Conservation (phyloP, 495 filamentous ascomycete genomes). For the Emericellopsis terricola region DNA sequence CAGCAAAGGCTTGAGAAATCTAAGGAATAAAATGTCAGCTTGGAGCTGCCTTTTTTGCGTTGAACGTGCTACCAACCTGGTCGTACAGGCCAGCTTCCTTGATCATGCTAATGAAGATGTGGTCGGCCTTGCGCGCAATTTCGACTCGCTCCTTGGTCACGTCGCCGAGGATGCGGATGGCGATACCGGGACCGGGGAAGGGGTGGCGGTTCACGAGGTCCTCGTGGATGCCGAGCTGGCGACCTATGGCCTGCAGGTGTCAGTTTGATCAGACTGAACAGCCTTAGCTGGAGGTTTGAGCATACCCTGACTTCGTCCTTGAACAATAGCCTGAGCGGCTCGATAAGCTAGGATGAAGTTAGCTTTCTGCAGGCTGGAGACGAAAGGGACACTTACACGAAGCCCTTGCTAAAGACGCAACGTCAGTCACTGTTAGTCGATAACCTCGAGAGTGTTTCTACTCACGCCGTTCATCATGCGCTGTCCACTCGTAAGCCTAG, state of each 20-base stretch:
- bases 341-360: conserved; percentile 30
- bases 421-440: not conserved
- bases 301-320: conserved; percentile 70
- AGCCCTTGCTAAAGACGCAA: no score
- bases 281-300: no score
- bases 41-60: no score
- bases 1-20: conserved; percentile 73
- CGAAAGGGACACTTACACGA: no score
- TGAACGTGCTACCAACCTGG: conserved; percentile 14
- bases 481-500: no score
- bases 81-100: conserved; percentile 67
- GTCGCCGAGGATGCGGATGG: conserved; percentile 77
- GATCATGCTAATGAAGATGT: conserved; percentile 83
- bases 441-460: conserved; percentile 15
- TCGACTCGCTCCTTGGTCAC: conserved; percentile 62
- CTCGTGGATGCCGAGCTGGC: conserved; percentile 55
- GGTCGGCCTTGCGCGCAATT: conserved; percentile 69
- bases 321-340: conserved; percentile 66
- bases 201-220: conserved; percentile 73
- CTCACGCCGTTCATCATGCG: conserved; percentile 16
- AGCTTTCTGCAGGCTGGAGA: no score
- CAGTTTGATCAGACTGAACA: no score
- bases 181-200: conserved; percentile 64
- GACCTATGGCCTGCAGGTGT: no score
- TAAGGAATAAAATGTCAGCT: conserved; percentile 1